Conservation (phyloP, 768 basidiomycete species). For the Strobilomyces confusus region DNA sequence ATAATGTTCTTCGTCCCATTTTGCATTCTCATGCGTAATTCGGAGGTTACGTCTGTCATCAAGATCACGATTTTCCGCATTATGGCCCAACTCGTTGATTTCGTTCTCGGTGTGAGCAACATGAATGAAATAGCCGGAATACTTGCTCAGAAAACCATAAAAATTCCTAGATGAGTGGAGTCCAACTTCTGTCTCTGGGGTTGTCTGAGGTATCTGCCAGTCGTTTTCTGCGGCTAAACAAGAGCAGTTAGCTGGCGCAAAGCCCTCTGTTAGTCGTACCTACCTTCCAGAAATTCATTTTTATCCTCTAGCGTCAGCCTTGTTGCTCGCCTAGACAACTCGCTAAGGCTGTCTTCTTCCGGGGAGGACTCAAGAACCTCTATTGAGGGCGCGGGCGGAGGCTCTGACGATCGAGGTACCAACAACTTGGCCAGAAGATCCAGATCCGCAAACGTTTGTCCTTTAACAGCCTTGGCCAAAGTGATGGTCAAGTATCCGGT, state of each 20-base stretch:
- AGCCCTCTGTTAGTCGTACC: neutral
- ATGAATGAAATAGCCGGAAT: slow-evolving; percentile 73
- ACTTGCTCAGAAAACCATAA: slow-evolving; percentile 76
- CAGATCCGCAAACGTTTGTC: slow-evolving; percentile 70
- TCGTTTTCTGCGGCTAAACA: slow-evolving; percentile 69
- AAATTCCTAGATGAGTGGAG: slow-evolving; percentile 40
- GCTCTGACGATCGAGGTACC: slow-evolving; percentile 52
- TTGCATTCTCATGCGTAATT: slow-evolving; percentile 61
- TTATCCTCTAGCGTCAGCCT: slow-evolving; percentile 46
- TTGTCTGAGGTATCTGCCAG: slow-evolving; percentile 70
- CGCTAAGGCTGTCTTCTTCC: slow-evolving; percentile 30
- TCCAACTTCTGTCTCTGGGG: slow-evolving; percentile 40
- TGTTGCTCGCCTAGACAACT: slow-evolving; percentile 42
- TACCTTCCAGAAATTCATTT: slow-evolving; percentile 59
- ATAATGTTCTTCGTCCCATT: slow-evolving; percentile 84
- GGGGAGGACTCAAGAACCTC: slow-evolving; percentile 48
- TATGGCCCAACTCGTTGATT: slow-evolving; percentile 69
- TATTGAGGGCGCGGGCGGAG: slow-evolving; percentile 39
- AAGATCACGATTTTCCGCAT: slow-evolving; percentile 53
- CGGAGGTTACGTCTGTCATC: slow-evolving; percentile 53
- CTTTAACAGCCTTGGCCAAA: slow-evolving; percentile 62
- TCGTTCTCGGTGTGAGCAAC: slow-evolving; percentile 76
- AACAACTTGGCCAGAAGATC: slow-evolving; percentile 76
- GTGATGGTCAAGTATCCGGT: slow-evolving; percentile 76
- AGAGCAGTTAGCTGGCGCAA: slow-evolving; percentile 4